phyloP scores from a whole-genome alignment of 192 early-diverging fungal genomes.

The Umbelopsis vinacea region DNA sequence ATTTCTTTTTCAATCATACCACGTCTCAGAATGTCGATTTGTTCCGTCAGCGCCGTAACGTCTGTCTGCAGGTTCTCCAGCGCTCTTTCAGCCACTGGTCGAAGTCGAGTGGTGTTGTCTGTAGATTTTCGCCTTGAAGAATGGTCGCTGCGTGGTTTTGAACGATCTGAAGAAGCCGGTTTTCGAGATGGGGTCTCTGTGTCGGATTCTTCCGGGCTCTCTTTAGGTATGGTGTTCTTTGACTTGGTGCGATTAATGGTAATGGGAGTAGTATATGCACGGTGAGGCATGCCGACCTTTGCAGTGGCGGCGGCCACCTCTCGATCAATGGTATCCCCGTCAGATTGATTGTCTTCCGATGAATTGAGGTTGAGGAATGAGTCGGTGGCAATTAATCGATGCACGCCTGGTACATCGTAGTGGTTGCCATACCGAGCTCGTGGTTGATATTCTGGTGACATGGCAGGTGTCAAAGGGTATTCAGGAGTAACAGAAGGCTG shows the following conservation, averaged over 20 bases:
- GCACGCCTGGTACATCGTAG: conserved; percentile 12
- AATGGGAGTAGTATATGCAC: conserved; percentile 4
- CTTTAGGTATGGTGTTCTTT: conserved; percentile 2
- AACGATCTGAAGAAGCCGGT: conserved; percentile 15
- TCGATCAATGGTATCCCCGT: conserved; percentile 30
- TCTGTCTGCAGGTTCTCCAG: conserved; percentile 35
- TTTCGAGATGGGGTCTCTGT: not conserved
- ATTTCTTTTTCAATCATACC: conserved; percentile 1
- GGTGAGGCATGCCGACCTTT: not conserved
- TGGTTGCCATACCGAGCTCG: conserved; percentile 9
- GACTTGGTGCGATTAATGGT: not conserved
- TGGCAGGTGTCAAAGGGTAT: conserved; percentile 29
- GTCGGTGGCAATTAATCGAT: conserved; percentile 18
- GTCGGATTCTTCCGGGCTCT: not conserved
- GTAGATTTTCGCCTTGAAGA: not conserved
- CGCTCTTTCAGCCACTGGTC: conserved; percentile 22
- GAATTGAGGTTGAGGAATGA: conserved; percentile 8
- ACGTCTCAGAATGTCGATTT: conserved; percentile 24
- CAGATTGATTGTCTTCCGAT: conserved; percentile 24
- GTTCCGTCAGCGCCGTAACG: conserved; percentile 29
- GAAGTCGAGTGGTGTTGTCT: not conserved
- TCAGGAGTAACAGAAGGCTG: conserved; percentile 5
- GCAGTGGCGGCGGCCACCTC: conserved; percentile 31
- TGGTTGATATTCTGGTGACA: conserved; percentile 15
- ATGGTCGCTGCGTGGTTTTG: not conserved